Percentiles rank a stretch among this genome's conserved stretches.
These are phyloP conservation scores for Carnegiea gigantea DNA, from an alignment of 179 eudicot species.

Conservation along the genomic window DNA sequence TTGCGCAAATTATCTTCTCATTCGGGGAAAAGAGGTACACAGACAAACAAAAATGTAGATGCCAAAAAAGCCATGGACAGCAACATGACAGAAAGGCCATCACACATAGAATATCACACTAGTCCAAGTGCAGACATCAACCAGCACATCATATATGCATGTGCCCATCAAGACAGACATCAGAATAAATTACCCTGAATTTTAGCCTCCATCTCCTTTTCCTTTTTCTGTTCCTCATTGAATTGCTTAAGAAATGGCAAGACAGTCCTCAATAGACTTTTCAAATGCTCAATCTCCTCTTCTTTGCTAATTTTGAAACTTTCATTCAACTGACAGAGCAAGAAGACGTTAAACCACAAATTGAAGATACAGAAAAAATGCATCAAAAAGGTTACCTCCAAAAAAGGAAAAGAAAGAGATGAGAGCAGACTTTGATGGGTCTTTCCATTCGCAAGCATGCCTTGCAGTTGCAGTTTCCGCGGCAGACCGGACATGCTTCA, in stretches of 20 bases:
- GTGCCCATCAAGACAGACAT: neutral
- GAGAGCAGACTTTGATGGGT: constrained; percentile 27
- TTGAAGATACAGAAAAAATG: neutral
- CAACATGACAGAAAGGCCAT: too few relatives aligned
- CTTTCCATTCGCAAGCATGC: constrained; percentile 56
- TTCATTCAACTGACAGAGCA: constrained; percentile 24
- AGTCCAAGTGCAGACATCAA: neutral
- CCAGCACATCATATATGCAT: neutral
- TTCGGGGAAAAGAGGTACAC: neutral
- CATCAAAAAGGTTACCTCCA: neutral
- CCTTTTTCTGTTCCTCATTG: constrained; percentile 54
- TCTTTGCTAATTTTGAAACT: constrained; percentile 15
- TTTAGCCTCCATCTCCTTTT: constrained; percentile 62
- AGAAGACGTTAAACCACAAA: neutral
- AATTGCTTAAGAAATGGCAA: constrained; percentile 56
- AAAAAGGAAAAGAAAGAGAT: neutral
- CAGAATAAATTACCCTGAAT: constrained; percentile 50
- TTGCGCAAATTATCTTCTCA: neutral
- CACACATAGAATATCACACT: too few relatives aligned
- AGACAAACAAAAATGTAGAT: neutral
- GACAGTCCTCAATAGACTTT: constrained; percentile 37
- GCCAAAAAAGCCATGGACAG: neutral
- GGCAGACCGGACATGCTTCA: constrained; percentile 64
- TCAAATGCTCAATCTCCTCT: constrained; percentile 35
- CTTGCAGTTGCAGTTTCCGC: constrained; percentile 71